Evolutionary conservation across 2,329 filamentous ascomycete genomes (phyloP).

Genomic region (Fusarium torreyae): DNA sequence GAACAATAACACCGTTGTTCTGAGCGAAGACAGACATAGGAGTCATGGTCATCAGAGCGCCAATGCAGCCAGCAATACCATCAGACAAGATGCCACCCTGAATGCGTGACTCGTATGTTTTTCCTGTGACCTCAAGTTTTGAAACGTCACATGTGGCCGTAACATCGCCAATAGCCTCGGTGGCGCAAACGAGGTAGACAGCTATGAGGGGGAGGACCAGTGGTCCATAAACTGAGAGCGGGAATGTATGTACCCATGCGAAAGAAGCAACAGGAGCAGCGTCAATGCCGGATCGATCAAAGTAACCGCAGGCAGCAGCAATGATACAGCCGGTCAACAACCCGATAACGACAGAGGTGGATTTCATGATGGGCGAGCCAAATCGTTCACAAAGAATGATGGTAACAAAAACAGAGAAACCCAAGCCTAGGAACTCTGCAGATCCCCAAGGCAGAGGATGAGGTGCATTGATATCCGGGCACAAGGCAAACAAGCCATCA

Average conservation of each 20-base stretch:
- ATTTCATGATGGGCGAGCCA: conserved; percentile 88
- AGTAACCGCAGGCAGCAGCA: conserved; percentile 83
- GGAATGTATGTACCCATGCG: conserved; percentile 85
- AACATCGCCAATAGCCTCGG: conserved; percentile 85
- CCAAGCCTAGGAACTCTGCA: conserved; percentile 82
- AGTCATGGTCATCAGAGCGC: conserved; percentile 83
- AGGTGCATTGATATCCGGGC: conserved; percentile 77
- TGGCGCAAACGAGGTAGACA: conserved; percentile 80
- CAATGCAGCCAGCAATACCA: conserved; percentile 81
- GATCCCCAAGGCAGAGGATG: conserved; percentile 83
- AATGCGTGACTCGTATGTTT: conserved; percentile 80
- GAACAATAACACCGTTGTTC: conserved; percentile 87
- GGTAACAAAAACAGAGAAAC: conserved; percentile 84
- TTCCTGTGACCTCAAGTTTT: conserved; percentile 79
- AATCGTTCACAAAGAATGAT: conserved; percentile 88
- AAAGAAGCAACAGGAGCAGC: conserved; percentile 80
- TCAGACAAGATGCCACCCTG: conserved; percentile 86
- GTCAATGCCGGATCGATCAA: conserved; percentile 80
- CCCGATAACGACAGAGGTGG: conserved; percentile 81
- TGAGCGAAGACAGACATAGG: conserved; percentile 87
- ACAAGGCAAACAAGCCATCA: conserved; percentile 72
- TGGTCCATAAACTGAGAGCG: conserved; percentile 78
- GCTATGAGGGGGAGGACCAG: conserved; percentile 80
- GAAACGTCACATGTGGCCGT: conserved; percentile 87
- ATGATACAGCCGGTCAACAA: conserved; percentile 84